Conservation (phyloP, 208 protist species). For the Leishmania mexicana region DNA sequence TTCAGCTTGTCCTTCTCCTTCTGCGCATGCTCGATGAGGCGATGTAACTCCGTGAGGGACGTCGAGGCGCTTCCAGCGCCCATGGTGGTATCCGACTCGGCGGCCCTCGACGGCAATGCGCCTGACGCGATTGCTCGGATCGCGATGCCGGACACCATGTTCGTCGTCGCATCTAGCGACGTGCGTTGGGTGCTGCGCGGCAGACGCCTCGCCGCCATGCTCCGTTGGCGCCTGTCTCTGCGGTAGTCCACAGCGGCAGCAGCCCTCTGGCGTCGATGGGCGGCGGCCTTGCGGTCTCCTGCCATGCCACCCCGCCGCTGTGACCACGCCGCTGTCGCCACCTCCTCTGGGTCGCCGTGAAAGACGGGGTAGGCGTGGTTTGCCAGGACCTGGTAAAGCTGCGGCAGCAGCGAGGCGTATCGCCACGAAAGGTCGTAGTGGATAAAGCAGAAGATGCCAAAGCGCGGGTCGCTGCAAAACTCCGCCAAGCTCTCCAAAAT, state of each 20-base stretch:
- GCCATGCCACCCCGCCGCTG: conserved; percentile 4
- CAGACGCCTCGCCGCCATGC: conserved; percentile 11
- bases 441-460: conserved; percentile 78
- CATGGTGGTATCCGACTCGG: background rate
- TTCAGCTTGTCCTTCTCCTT: conserved; percentile 62
- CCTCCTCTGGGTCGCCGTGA: conserved; percentile 3
- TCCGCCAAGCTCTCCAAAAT: conserved; percentile 87
- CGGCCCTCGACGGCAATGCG: background rate
- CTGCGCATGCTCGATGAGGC: conserved; percentile 22
- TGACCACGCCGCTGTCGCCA: background rate
- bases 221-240: background rate
- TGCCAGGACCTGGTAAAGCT: conserved; percentile 68
- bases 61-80: background rate
- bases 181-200: conserved; percentile 26
- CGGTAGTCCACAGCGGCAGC: conserved; percentile 6
- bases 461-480: conserved; percentile 73
- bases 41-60: background rate
- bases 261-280: conserved; percentile 2
- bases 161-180: conserved; percentile 33
- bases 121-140: conserved; percentile 22
- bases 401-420: conserved; percentile 64
- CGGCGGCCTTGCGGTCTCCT: background rate
- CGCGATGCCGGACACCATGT: conserved; percentile 40
- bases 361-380: conserved; percentile 36
- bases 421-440: conserved; percentile 89